phyloP scores from a whole-genome alignment of 345 rosid species.

The Rubroshorea leprosula region DNA sequence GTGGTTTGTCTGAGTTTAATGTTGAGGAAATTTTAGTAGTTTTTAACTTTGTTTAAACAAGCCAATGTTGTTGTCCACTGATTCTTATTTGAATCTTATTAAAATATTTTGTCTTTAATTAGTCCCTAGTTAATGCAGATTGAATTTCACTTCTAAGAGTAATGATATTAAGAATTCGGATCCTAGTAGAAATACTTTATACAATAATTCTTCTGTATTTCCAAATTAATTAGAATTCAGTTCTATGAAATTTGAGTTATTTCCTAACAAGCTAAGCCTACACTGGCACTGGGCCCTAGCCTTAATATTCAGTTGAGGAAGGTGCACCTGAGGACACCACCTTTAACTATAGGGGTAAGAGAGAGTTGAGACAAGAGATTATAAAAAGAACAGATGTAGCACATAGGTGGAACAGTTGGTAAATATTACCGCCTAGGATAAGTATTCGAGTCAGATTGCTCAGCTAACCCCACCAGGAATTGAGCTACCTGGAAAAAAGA shows the following conservation, averaged over 20 bases:
- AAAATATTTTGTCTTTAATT: too few species aligned
- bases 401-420: neutral
- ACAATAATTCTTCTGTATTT: too few species aligned
- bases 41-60: neutral
- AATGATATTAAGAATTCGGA: too few species aligned
- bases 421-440: slow-evolving; percentile 64
- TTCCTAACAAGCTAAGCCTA: too few species aligned
- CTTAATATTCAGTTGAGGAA: neutral
- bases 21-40: neutral
- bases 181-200: too few species aligned
- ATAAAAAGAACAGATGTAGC: slow-evolving; percentile 3
- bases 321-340: neutral
- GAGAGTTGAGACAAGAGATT: neutral
- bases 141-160: too few species aligned
- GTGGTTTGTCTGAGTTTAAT: neutral
- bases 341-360: neutral
- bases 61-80: neutral
- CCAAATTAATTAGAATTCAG: too few species aligned
- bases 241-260: too few species aligned
- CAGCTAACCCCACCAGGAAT: slow-evolving; percentile 88
- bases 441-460: slow-evolving; percentile 49
- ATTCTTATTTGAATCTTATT: too few species aligned
- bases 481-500: slow-evolving; percentile 66
- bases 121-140: too few species aligned
- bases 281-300: neutral